Conservation (phyloP, 148 eudicot genomes). For the Drosera capensis region DNA sequence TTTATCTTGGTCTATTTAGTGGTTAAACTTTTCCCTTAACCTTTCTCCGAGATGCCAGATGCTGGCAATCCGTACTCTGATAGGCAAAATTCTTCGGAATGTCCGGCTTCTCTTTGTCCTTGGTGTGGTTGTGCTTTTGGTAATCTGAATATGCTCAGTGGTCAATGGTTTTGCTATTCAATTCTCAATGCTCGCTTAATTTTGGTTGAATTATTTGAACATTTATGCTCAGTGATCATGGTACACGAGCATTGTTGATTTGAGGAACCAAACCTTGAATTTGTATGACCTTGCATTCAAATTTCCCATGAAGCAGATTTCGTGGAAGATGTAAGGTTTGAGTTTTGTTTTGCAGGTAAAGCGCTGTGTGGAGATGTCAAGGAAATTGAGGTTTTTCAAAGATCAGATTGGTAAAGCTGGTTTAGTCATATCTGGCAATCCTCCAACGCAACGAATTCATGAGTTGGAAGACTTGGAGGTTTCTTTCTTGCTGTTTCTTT, state of each 20-base stretch:
- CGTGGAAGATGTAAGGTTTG: not conserved
- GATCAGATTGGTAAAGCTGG: slow-evolving; percentile 94
- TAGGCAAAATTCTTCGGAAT: too few relatives aligned
- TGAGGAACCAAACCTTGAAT: slow-evolving; percentile 28
- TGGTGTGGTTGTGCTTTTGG: not conserved
- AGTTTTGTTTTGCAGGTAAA: slow-evolving; percentile 50
- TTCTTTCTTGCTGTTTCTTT: slow-evolving; percentile 16
- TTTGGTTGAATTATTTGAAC: too few relatives aligned
- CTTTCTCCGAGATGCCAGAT: too few relatives aligned
- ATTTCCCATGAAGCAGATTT: not conserved
- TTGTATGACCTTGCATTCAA: not conserved
- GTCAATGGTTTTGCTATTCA: too few relatives aligned
- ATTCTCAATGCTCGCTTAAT: too few relatives aligned
- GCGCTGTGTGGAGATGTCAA: slow-evolving; percentile 98
- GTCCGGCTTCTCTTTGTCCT: not conserved
- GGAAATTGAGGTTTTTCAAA: slow-evolving; percentile 85
- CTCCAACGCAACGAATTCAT: slow-evolving; percentile 51
- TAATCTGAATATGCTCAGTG: not conserved
- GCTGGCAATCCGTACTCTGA: too few relatives aligned
- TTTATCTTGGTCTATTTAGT: too few relatives aligned
- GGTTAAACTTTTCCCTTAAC: too few relatives aligned
- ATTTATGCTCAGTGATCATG: too few relatives aligned
- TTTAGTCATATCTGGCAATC: slow-evolving; percentile 36
- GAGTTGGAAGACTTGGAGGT: slow-evolving; percentile 95
- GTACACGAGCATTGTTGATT: too few relatives aligned